Base-by-base conservation (phyloP, 192 early-diverging fungal genomes). In the Podila epigama region DNA sequence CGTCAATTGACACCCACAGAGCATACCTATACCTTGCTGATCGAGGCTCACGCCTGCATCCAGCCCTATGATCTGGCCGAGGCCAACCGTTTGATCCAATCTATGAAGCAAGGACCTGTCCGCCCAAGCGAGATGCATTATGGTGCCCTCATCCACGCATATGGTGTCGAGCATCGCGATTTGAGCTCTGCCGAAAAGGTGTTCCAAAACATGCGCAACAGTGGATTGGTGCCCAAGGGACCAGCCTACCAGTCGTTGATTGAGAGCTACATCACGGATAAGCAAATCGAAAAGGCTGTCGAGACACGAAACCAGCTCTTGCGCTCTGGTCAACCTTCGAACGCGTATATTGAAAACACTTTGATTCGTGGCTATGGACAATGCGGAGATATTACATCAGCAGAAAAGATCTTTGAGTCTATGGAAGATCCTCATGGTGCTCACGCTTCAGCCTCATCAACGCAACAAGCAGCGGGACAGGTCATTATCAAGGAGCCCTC, bases 41-140 rank as follows among this genome's bases (percentile, higher is more conserved):
- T 89, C 54, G 87, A 89, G 48, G 82, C 81, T 16, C 84, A 84
- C 64, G 81, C 80, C 2, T 71, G 55, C 61, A 84, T 89, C 44
- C 81, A 84, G 31, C 87, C 87, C 4, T 89, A 87, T 39, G 87
- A 89, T 57, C 79, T 89, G 71, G 52, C 79, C 0, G 83, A 82
- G 27, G 87, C 87, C n/a, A 66, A 85, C 56, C 58, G 68, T 39
- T 61, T 89, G 34, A 75, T 89, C 25, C 59, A 66, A 25, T 66
- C 83, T 16, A 72, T 89, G 85, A 75, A 75, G 50, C 68, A 61
- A 29, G 77, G 84, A 11, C 63, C 66, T 44, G 56, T 85, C 32
- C 40, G 55, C 2, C 82, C 85, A 6, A 64, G 75, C 28, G 77
- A 84, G 34, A 79, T 81, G 4, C 85, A 89, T 51, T 89, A 80